Evolutionary conservation across 2,329 filamentous ascomycete species (phyloP).

Genomic region (Hymenoscyphus scutula): DNA sequence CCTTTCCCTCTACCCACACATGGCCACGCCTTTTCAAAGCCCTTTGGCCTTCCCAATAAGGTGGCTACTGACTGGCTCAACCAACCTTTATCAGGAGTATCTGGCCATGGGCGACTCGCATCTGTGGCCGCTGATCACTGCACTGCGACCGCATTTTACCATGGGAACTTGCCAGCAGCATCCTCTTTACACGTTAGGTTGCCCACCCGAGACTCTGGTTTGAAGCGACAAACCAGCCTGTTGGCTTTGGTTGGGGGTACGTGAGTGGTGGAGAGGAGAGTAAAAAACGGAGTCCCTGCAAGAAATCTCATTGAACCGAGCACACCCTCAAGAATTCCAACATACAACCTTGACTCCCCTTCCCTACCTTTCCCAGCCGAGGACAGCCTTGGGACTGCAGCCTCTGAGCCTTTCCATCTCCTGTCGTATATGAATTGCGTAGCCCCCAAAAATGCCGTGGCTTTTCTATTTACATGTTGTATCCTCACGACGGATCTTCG

Average conservation of each 20-base stretch:
- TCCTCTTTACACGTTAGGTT: constrained; percentile 5
- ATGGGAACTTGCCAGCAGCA: neutral
- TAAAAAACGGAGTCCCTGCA: neutral
- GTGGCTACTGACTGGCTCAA: neutral
- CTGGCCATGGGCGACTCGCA: constrained; percentile 1
- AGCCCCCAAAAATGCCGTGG: constrained; percentile 7
- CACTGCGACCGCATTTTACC: neutral
- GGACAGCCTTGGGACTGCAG: neutral
- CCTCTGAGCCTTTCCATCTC: constrained; percentile 1
- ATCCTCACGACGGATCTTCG: neutral
- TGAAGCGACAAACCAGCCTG: constrained; percentile 7
- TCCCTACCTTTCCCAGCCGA: neutral
- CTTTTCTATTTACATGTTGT: neutral
- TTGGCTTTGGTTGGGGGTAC: neutral
- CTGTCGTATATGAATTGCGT: constrained; percentile 6
- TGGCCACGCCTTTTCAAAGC: neutral
- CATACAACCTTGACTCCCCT: constrained; percentile 3
- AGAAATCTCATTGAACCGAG: neutral
- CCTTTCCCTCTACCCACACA: neutral
- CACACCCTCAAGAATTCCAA: neutral
- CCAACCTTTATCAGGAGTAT: neutral
- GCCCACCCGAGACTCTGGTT: constrained; percentile 16
- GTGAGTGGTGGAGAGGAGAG: constrained; percentile 12
- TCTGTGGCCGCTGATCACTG: neutral
- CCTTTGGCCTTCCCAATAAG: neutral